Evolutionary conservation across 2,329 filamentous ascomycete species (phyloP).

Genomic region (Mollisia scopiformis): DNA sequence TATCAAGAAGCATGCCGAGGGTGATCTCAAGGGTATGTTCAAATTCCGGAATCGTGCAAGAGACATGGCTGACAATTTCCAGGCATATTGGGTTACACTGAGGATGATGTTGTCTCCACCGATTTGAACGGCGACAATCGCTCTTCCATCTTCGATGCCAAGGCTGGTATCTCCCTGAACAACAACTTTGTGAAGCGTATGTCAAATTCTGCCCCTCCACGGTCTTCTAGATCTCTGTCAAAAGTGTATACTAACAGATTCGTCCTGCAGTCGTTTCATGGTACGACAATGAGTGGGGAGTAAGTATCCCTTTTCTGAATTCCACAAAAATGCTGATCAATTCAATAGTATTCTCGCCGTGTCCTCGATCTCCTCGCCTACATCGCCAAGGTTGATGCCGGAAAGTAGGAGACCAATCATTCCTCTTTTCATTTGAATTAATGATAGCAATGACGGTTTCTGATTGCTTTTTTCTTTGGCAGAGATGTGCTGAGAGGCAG

Average conservation of each 20-base stretch:
- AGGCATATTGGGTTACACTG: constrained; percentile 92
- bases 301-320: no score
- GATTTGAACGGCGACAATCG: constrained; percentile 90
- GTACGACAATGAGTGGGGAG: constrained; percentile 99
- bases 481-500: constrained; percentile 36
- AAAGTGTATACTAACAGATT: neutral
- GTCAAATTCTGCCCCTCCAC: no score
- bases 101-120: constrained; percentile 93
- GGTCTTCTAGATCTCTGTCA: no score
- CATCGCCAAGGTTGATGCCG: constrained; percentile 75
- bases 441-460: constrained; percentile 27
- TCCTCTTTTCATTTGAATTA: neutral
- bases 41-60: neutral
- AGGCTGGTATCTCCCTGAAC: constrained; percentile 98
- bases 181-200: constrained; percentile 98
- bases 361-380: constrained; percentile 81
- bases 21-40: constrained; percentile 78
- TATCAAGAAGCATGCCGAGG: constrained; percentile 86
- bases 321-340: no score
- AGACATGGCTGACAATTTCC: constrained; percentile 13
- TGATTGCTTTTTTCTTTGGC: constrained; percentile 33
- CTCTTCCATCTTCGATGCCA: constrained; percentile 99
- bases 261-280: constrained; percentile 64
- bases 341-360: constrained; percentile 97
- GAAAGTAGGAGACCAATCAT: constrained; percentile 31